phyloP scores from a whole-genome alignment of 129 eudicot genomes.

The Mikania micrantha region DNA sequence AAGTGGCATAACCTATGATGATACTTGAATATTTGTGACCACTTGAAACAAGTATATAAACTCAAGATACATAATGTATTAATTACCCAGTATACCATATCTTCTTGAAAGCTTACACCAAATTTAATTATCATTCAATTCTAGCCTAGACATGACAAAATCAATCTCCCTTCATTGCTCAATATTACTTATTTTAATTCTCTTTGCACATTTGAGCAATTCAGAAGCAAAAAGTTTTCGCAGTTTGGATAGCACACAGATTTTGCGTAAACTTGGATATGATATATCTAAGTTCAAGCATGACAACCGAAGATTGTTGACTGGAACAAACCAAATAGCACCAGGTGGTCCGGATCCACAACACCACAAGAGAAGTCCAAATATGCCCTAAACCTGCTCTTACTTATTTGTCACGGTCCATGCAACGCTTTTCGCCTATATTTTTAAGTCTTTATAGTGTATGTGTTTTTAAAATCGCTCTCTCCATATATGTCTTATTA shows the following conservation, averaged over 20 bases:
- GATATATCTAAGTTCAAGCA: slow-evolving; percentile 30
- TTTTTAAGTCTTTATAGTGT: background rate
- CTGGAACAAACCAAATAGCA: slow-evolving; percentile 27
- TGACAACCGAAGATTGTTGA: slow-evolving; percentile 36
- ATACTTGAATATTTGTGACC: background rate
- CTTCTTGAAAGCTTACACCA: slow-evolving; percentile 10
- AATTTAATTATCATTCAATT: background rate
- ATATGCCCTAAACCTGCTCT: slow-evolving; percentile 18
- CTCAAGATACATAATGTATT: slow-evolving; percentile 1
- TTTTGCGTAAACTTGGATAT: slow-evolving; percentile 37
- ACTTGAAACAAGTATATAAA: slow-evolving; percentile 27
- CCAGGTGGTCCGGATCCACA: slow-evolving; percentile 78
- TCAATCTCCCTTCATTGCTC: slow-evolving; percentile 25
- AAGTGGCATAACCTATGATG: background rate
- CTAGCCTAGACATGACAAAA: slow-evolving; percentile 28
- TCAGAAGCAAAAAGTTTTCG: slow-evolving; percentile 34
- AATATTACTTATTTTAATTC: slow-evolving; percentile 25
- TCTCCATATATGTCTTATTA: background rate
- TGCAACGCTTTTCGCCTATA: background rate
- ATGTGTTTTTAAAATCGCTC: background rate
- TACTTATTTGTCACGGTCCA: too few relatives aligned
- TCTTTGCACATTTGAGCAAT: slow-evolving; percentile 27
- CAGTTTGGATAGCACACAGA: slow-evolving; percentile 35
- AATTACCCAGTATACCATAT: slow-evolving; percentile 1
- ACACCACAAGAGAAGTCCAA: slow-evolving; percentile 37